Conservation (phyloP, 108 stramenopile genomes). For the Phaeodactylum tricornutum region DNA sequence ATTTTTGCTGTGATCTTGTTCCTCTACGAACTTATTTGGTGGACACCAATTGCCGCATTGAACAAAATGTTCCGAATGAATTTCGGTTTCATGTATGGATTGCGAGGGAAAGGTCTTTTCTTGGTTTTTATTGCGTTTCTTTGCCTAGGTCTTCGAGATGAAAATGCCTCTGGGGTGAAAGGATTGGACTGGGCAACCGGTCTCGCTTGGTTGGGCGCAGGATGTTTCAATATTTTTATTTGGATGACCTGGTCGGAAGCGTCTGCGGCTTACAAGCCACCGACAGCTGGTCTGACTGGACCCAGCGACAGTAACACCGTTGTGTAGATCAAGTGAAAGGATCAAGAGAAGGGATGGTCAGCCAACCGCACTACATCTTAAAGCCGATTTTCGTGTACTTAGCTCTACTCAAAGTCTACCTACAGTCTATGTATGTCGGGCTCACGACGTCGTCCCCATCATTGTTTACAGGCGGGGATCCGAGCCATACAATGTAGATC, state of each 20-base stretch:
- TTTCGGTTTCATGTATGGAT: conserved; percentile 84
- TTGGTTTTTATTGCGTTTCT: conserved; percentile 84
- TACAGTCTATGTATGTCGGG: too few species aligned
- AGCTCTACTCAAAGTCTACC: too few species aligned
- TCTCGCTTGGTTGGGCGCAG: conserved; percentile 43
- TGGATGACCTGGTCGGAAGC: conserved; percentile 45
- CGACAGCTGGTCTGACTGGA: conserved; percentile 57
- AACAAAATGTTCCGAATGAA: conserved; percentile 70
- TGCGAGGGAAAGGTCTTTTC: conserved; percentile 69
- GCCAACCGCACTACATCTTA: too few species aligned
- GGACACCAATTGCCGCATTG: conserved; percentile 44
- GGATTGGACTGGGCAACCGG: conserved; percentile 49
- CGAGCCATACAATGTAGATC: too few species aligned
- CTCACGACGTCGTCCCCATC: too few species aligned
- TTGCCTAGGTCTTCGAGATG: conserved; percentile 51
- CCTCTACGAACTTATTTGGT: conserved; percentile 81
- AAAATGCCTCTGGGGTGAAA: conserved; percentile 26
- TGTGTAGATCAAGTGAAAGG: too few species aligned
- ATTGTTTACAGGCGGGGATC: too few species aligned
- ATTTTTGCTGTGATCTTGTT: conserved; percentile 66
- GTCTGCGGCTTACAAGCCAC: conserved; percentile 37
- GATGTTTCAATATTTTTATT: conserved; percentile 46
- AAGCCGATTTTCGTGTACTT: too few species aligned
- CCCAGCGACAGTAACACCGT: too few species aligned
- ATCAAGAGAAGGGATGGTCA: too few species aligned